These are phyloP conservation scores for Thelephora aurantiotincta DNA, from an alignment of 768 basidiomycete species.

Conservation along the genomic window DNA sequence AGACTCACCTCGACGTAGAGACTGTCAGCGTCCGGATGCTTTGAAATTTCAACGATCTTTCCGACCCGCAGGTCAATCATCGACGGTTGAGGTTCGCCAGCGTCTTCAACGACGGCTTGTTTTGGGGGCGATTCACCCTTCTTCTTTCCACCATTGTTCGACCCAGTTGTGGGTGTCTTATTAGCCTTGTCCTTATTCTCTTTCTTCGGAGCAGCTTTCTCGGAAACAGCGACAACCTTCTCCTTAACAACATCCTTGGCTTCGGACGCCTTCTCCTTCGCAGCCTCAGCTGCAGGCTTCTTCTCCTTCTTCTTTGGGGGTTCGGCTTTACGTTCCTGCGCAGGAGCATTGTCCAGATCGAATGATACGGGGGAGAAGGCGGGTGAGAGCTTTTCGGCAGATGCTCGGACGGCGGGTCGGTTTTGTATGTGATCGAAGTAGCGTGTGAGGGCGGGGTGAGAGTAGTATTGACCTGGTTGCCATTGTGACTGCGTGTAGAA, in stretches of 20 bases:
- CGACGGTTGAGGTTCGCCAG: conserved; percentile 76
- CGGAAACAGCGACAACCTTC: conserved; percentile 11
- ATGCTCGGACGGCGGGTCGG: conserved; percentile 42
- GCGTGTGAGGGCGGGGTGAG: conserved; percentile 72
- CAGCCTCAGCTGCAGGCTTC: conserved; percentile 17
- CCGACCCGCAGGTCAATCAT: conserved; percentile 98
- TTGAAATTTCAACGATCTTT: conserved; percentile 88
- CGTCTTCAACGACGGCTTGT: conserved; percentile 37
- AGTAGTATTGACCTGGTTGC: conserved; percentile 58
- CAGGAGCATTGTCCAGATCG: conserved; percentile 66
- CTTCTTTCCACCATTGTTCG: conserved; percentile 19
- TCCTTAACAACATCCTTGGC: conserved; percentile 6
- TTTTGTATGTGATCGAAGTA: conserved; percentile 95
- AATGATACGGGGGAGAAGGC: conserved; percentile 47
- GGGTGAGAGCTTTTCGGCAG: conserved; percentile 35
- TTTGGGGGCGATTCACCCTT: conserved; percentile 15
- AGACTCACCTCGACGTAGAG: conserved; percentile 79
- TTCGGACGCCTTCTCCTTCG: conserved; percentile 11
- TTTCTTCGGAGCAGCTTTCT: conserved; percentile 1
- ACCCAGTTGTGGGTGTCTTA: conserved; percentile 12
- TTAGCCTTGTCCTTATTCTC: conserved; percentile 45
- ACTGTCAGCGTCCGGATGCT: conserved; percentile 94
- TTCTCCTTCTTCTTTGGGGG: conserved; percentile 71
- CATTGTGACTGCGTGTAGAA: conserved; percentile 41
- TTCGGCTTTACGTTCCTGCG: conserved; percentile 55